Evolutionary conservation across 495 filamentous ascomycete species (phyloP).

Genomic region (Schizothecium vesticola): DNA sequence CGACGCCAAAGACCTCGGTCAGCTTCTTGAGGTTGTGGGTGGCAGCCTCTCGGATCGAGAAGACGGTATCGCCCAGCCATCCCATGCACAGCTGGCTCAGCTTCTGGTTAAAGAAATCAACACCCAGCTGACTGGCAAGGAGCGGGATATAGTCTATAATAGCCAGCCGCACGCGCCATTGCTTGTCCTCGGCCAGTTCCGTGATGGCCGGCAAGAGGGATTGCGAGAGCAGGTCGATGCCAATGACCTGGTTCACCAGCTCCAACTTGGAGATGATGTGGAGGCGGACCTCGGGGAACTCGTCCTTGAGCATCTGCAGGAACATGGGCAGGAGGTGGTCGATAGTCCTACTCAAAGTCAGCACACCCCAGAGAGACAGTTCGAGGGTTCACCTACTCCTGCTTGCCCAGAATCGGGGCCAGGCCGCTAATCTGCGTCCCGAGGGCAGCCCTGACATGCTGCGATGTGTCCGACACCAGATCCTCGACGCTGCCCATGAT

Average conservation of each 20-base stretch:
- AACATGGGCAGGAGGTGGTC: slow-evolving; percentile 98
- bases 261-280: slow-evolving; percentile 99
- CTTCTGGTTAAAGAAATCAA: slow-evolving; percentile 98
- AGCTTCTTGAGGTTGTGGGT: slow-evolving; percentile 97
- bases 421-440: slow-evolving; percentile 96
- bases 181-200: slow-evolving; percentile 96
- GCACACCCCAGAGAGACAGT: neutral
- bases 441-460: slow-evolving; percentile 92
- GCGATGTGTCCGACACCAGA: slow-evolving; percentile 88
- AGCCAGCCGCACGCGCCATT: slow-evolving; percentile 95
- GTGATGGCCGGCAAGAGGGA: slow-evolving; percentile 97
- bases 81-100: slow-evolving; percentile 94
- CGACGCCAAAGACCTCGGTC: slow-evolving; percentile 95
- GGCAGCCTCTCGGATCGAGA: slow-evolving; percentile 94
- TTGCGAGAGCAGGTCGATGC: slow-evolving; percentile 93
- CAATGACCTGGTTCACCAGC: slow-evolving; percentile 96
- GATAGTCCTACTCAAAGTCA: slow-evolving; percentile 62
- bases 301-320: slow-evolving; percentile 97
- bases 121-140: slow-evolving; percentile 89
- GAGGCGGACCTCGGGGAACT: slow-evolving; percentile 93
- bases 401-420: slow-evolving; percentile 93
- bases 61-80: slow-evolving; percentile 98
- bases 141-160: slow-evolving; percentile 99
- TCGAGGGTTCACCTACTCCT: slow-evolving; percentile 62
- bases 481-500: slow-evolving; percentile 97